Conservation (phyloP, 148 eudicot genomes). For the Cornus controversa region DNA sequence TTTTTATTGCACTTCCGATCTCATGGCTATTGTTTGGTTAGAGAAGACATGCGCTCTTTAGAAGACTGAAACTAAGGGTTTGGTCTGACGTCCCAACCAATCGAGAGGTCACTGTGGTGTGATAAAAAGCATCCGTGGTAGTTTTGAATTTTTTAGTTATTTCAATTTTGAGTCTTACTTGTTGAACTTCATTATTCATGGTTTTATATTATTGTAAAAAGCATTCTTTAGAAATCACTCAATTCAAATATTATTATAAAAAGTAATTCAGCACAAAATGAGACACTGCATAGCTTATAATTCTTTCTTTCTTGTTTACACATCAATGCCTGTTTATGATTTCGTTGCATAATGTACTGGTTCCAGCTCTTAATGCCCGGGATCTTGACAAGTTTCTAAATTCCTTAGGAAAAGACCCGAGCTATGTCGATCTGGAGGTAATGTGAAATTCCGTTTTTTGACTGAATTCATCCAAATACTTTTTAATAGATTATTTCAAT, state of each 20-base stretch:
- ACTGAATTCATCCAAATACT: not conserved
- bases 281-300: not conserved
- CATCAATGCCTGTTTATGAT: slow-evolving; percentile 4
- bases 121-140: too few relatives aligned
- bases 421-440: slow-evolving; percentile 92
- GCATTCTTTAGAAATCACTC: not conserved
- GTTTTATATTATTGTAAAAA: not conserved
- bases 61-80: too few relatives aligned
- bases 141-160: too few relatives aligned
- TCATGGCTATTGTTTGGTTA: too few relatives aligned
- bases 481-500: not conserved
- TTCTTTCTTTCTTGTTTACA: not conserved
- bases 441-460: not conserved
- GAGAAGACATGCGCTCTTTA: too few relatives aligned
- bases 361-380: slow-evolving; percentile 55
- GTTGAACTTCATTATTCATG: too few relatives aligned
- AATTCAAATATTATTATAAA: not conserved
- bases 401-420: slow-evolving; percentile 64
- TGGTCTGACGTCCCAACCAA: too few relatives aligned
- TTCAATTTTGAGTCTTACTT: too few relatives aligned
- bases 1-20: too few relatives aligned
- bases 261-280: not conserved
- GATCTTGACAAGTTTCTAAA: slow-evolving; percentile 79
- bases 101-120: too few relatives aligned
- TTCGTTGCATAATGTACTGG: not conserved